phyloP scores from a whole-genome alignment of 2,329 filamentous ascomycete genomes.

The Trichoderma simmonsii region DNA sequence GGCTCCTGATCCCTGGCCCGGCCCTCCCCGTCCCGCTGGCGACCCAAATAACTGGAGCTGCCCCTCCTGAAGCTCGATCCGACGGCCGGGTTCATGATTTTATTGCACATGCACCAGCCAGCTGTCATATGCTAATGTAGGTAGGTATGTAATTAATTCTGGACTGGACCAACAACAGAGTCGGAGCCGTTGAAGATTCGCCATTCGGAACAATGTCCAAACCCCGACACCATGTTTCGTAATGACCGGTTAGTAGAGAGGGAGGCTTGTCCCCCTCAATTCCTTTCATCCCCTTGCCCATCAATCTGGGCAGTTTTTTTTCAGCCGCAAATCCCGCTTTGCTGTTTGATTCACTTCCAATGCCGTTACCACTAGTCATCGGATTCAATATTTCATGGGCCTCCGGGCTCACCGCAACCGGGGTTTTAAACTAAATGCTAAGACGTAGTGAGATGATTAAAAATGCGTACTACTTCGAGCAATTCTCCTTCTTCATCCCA shows the following conservation, averaged over 20 bases:
- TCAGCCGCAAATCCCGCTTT: background rate
- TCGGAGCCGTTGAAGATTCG: background rate
- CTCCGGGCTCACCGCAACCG: background rate
- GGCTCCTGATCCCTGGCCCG: background rate
- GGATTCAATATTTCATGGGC: background rate
- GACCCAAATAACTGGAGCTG: background rate
- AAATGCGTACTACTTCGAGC: background rate
- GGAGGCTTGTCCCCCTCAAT: background rate
- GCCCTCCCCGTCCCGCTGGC: conserved; percentile 4
- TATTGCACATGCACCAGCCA: background rate
- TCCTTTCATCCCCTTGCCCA: background rate
- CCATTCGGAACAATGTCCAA: background rate
- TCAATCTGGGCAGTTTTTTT: too few relatives aligned
- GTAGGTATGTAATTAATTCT: background rate
- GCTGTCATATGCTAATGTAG: background rate
- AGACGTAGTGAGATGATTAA: background rate
- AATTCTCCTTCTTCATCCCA: background rate
- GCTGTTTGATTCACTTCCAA: background rate
- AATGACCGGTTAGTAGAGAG: background rate
- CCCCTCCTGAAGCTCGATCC: background rate
- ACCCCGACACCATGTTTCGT: background rate
- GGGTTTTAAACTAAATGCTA: background rate
- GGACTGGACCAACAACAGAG: background rate
- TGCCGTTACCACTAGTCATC: background rate
- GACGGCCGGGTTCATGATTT: background rate